These are phyloP conservation scores for Podila epigama DNA, from an alignment of 192 early-diverging fungal species.

Conservation along the genomic window DNA sequence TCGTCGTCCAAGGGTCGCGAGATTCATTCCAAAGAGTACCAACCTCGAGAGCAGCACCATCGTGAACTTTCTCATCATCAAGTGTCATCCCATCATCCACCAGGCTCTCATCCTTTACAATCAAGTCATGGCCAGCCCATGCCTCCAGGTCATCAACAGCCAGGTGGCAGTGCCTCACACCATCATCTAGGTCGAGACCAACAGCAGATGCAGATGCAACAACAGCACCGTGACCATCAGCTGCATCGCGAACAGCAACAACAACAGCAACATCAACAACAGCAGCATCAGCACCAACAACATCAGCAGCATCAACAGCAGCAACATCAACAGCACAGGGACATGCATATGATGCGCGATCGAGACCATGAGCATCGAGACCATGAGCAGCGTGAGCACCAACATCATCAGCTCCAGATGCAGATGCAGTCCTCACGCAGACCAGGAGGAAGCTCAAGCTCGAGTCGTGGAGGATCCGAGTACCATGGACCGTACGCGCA, in stretches of 20 bases:
- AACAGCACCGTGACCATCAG: constrained; percentile 7
- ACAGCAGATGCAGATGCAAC: not conserved
- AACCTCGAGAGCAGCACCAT: constrained; percentile 28
- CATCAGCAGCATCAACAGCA: constrained; percentile 26
- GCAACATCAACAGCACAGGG: constrained; percentile 31
- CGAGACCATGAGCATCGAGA: constrained; percentile 37
- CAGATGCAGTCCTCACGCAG: constrained; percentile 27
- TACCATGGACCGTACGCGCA: constrained; percentile 26
- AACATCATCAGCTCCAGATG: constrained; percentile 33
- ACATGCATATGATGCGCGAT: constrained; percentile 40
- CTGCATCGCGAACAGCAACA: not conserved
- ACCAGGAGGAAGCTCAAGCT: constrained; percentile 16
- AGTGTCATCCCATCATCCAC: not conserved
- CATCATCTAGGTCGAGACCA: constrained; percentile 26
- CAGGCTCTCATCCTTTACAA: constrained; percentile 8
- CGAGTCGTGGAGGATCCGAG: constrained; percentile 21
- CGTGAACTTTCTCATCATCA: constrained; percentile 29
- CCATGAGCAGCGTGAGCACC: constrained; percentile 30
- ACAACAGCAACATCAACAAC: constrained; percentile 2
- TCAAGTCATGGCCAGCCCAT: constrained; percentile 11
- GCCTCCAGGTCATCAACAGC: not conserved
- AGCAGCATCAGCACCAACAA: constrained; percentile 31
- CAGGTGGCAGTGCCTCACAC: constrained; percentile 12
- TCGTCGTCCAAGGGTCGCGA: constrained; percentile 25
- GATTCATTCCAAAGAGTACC: constrained; percentile 46